Evolutionary conservation across 495 filamentous ascomycete species (phyloP), one percentile per base, ranked within the genome.

Genomic region (Daldinia vernicosa): DNA sequence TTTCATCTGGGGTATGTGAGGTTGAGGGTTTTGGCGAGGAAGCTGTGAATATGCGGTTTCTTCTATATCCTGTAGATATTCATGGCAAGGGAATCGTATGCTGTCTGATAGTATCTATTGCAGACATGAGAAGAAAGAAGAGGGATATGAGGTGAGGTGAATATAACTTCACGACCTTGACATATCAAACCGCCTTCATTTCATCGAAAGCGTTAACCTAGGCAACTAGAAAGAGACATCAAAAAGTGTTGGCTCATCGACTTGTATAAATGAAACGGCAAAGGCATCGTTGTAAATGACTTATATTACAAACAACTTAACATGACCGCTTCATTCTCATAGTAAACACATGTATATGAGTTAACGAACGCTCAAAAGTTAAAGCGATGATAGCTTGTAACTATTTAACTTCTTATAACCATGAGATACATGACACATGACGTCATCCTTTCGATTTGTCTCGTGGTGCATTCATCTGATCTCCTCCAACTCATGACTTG

Each of bases 1-100:
- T 82, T 86, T 71, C 88, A 85, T 80, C 71, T 92, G 60, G 86
- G 85, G n/a, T 93, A 93, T 84, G 85, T 91, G n/a, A 81, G 91
- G 69, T 80, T 93, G 78, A 87, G 90, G 73, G 89, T 84, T 12
- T 60, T 91, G 53, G 91, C 87, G 27, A 83, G 79, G 72, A 90
- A 84, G 78, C 6, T 84, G 50, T 84, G 69, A 67, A 51, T 62
- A 35, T 59, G 22, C 9, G 14, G n/a, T 26, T 40, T 51, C 24
- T 1, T 5, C 3, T 52, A 52, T 12, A 5, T 28, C 12, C 8
- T n/a, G 17, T 45, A 0, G 40, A 19, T 45, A 7, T 45, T 45
- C 19, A n/a, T n/a, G 5, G 7, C 0, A 53, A 3, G 32, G 3
- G 11, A 33, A 12, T 33, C 3, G 32, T 2, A 11, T 33, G 32